These are phyloP conservation scores for Nakaseomyces bracarensis DNA, from an alignment of 1,139 yeast genomes.

Conservation along the genomic window DNA sequence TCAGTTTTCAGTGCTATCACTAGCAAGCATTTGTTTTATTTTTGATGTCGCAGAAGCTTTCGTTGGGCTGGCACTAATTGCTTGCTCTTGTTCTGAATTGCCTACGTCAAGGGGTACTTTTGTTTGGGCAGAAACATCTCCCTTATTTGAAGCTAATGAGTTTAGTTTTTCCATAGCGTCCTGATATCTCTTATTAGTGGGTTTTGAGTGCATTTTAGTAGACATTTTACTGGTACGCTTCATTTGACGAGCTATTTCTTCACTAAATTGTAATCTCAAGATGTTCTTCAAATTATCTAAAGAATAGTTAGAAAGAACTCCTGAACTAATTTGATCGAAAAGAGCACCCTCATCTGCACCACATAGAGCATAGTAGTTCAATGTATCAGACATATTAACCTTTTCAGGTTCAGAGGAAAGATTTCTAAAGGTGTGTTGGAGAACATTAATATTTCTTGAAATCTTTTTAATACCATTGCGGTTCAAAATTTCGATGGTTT, in stretches of 20 bases:
- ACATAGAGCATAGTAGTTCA: constrained; percentile 49
- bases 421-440: constrained; percentile 69
- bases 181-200: constrained; percentile 21
- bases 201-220: constrained; percentile 16
- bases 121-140: not conserved
- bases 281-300: constrained; percentile 33
- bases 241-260: constrained; percentile 29
- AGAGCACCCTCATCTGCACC: constrained; percentile 21
- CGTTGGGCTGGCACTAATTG: not conserved
- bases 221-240: constrained; percentile 17
- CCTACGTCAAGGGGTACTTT: not conserved
- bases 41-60: not conserved
- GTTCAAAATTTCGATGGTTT: constrained; percentile 48
- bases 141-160: not conserved
- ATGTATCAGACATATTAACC: constrained; percentile 52
- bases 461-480: constrained; percentile 60
- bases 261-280: constrained; percentile 43
- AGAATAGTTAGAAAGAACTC: constrained; percentile 29
- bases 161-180: constrained; percentile 22
- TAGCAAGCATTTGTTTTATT: constrained; percentile 2
- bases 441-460: constrained; percentile 57
- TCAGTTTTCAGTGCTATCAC: not conserved
- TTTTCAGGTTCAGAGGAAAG: constrained; percentile 48
- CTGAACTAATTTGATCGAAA: constrained; percentile 28
- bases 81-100: not conserved